phyloP scores from a whole-genome alignment of 2,329 filamentous ascomycete genomes.

The Camptophora hylomeconis region DNA sequence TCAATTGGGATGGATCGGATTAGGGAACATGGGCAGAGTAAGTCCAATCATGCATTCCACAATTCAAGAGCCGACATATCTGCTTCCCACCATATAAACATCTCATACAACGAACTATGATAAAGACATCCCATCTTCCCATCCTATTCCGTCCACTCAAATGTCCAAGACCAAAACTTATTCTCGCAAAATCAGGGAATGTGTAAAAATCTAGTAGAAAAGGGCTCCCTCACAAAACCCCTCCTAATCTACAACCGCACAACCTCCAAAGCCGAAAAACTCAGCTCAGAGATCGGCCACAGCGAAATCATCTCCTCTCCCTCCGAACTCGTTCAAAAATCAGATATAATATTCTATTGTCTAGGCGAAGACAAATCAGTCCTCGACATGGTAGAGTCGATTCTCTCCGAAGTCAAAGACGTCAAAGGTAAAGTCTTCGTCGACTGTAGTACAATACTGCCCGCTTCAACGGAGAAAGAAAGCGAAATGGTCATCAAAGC shows the following conservation, averaged over 20 bases:
- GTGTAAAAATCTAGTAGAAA: slow-evolving; percentile 70
- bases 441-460: slow-evolving; percentile 80
- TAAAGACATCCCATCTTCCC: background rate
- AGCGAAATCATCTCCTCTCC: slow-evolving; percentile 52
- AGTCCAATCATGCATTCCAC: slow-evolving; percentile 24
- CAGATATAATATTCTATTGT: slow-evolving; percentile 72
- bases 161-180: background rate
- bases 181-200: no score
- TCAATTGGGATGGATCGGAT: slow-evolving; percentile 63
- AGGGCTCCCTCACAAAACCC: slow-evolving; percentile 57
- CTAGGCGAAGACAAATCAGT: slow-evolving; percentile 67
- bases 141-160: background rate
- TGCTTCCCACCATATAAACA: slow-evolving; percentile 2
- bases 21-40: slow-evolving; percentile 79
- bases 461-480: slow-evolving; percentile 59
- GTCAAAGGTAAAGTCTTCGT: slow-evolving; percentile 65
- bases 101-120: no score
- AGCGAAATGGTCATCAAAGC: slow-evolving; percentile 43
- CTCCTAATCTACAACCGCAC: slow-evolving; percentile 60
- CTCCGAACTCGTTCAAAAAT: slow-evolving; percentile 49
- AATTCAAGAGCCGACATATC: no score
- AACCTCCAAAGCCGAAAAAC: slow-evolving; percentile 26
- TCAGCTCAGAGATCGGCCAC: slow-evolving; percentile 40
- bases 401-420: slow-evolving; percentile 42
- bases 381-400: slow-evolving; percentile 44